A percentile compares a stretch with the other conserved stretches of the same genome.
Evolutionary conservation across 176 grass and related monocot genomes (phyloP).

Genomic region (Canna indica): DNA sequence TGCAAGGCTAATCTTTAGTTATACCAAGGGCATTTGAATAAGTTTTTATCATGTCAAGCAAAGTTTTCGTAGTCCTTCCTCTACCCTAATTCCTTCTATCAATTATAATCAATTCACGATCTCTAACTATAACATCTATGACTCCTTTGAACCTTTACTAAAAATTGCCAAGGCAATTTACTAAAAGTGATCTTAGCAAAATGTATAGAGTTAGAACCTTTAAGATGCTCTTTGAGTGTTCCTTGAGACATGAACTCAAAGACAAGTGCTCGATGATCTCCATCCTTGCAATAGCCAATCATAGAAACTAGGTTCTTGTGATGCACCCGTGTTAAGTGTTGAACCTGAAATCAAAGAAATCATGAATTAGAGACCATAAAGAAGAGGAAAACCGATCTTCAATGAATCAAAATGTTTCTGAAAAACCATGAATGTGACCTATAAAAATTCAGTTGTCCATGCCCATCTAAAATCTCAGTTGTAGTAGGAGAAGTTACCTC

Average conservation of each 20-base stretch:
- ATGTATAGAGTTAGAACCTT: slow-evolving; percentile 7
- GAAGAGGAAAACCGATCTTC: not conserved
- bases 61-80: too few relatives aligned
- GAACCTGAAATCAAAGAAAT: slow-evolving; percentile 30
- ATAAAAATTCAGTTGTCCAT: too few relatives aligned
- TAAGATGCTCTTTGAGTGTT: slow-evolving; percentile 31
- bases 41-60: too few relatives aligned
- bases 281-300: slow-evolving; percentile 66
- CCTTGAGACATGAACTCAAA: slow-evolving; percentile 50
- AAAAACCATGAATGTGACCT: too few relatives aligned
- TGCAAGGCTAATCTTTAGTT: too few relatives aligned
- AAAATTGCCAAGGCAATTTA: not conserved
- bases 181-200: not conserved
- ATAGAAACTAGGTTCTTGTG: slow-evolving; percentile 59
- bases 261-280: slow-evolving; percentile 37
- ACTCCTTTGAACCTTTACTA: too few relatives aligned
- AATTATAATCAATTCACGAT: too few relatives aligned
- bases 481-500: slow-evolving; percentile 34
- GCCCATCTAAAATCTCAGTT: not conserved
- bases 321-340: slow-evolving; percentile 52
- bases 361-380: not conserved
- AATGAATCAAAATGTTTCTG: not conserved
- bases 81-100: too few relatives aligned
- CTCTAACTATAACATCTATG: too few relatives aligned
- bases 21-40: too few relatives aligned